phyloP scores from a whole-genome alignment of 345 rosid species.

The Euphorbia tirucalli region DNA sequence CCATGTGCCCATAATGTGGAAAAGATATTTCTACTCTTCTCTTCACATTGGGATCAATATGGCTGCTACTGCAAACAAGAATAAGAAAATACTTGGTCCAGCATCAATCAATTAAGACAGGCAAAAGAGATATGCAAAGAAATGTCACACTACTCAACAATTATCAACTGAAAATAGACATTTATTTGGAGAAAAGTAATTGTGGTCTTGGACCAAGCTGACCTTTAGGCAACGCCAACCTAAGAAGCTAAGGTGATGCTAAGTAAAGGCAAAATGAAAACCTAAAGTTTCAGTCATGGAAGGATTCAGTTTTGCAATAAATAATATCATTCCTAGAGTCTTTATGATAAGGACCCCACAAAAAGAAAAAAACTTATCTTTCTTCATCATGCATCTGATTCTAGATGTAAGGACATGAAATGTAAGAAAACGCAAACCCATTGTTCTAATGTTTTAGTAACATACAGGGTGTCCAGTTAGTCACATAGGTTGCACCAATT shows the following conservation, averaged over 20 bases:
- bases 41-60: constrained; percentile 34
- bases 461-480: too few species aligned
- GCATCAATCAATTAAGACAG: neutral
- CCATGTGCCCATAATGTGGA: constrained; percentile 79
- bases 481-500: too few species aligned
- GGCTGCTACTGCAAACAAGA: constrained; percentile 37
- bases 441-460: too few species aligned
- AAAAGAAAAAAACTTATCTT: neutral
- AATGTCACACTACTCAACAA: constrained; percentile 3
- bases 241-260: neutral
- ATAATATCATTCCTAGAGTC: neutral
- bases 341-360: neutral
- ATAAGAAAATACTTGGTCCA: constrained; percentile 10
- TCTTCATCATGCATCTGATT: neutral
- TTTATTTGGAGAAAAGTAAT: neutral
- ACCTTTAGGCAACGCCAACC: neutral
- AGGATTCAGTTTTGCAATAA: neutral
- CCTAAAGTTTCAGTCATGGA: too few species aligned
- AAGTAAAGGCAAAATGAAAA: neutral
- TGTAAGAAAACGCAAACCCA: too few species aligned
- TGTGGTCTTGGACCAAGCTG: neutral
- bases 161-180: neutral
- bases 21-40: constrained; percentile 48
- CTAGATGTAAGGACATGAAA: too few species aligned
- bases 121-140: constrained; percentile 3